Conservation (phyloP, 805 yeast genomes). For the Suhomyces prunicola region DNA sequence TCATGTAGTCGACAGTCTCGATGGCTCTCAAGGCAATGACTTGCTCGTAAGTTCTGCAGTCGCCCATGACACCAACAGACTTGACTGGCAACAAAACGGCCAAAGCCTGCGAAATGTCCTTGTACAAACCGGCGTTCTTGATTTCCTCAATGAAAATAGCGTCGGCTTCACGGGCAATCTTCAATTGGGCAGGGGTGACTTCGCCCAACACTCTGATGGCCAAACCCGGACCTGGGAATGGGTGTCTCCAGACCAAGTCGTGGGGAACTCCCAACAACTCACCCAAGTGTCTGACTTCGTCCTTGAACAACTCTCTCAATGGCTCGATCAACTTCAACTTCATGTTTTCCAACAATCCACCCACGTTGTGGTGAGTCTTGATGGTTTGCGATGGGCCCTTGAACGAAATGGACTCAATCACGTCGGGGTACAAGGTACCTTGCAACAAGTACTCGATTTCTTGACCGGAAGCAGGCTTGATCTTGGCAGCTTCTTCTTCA, state of each 20-base stretch:
- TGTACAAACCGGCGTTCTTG: constrained; percentile 86
- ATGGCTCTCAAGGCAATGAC: constrained; percentile 98
- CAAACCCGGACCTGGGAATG: constrained; percentile 99
- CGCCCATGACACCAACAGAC: constrained; percentile 99
- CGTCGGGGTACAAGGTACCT: constrained; percentile 98
- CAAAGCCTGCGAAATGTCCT: constrained; percentile 93
- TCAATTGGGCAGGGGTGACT: constrained; percentile 89
- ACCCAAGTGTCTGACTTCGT: constrained; percentile 96
- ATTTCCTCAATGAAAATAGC: constrained; percentile 94
- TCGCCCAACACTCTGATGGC: constrained; percentile 98
- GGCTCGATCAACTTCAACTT: constrained; percentile 98
- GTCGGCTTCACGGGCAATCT: constrained; percentile 97
- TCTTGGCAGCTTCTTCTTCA: constrained; percentile 91
- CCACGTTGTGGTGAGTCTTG: constrained; percentile 99
- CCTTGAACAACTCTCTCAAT: constrained; percentile 96
- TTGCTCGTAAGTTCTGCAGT: constrained; percentile 98
- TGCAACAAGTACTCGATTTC: constrained; percentile 92
- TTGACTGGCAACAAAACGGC: constrained; percentile 96
- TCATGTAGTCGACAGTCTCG: constrained; percentile 97
- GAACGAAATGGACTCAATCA: constrained; percentile 96
- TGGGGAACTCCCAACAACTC: constrained; percentile 92
- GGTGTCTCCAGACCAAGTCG: constrained; percentile 99
- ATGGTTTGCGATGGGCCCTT: constrained; percentile 99
- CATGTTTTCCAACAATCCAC: constrained; percentile 97
- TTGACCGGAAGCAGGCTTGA: constrained; percentile 83